Conservation (phyloP, 768 basidiomycete genomes). For the Pleurotus ostreatus region DNA sequence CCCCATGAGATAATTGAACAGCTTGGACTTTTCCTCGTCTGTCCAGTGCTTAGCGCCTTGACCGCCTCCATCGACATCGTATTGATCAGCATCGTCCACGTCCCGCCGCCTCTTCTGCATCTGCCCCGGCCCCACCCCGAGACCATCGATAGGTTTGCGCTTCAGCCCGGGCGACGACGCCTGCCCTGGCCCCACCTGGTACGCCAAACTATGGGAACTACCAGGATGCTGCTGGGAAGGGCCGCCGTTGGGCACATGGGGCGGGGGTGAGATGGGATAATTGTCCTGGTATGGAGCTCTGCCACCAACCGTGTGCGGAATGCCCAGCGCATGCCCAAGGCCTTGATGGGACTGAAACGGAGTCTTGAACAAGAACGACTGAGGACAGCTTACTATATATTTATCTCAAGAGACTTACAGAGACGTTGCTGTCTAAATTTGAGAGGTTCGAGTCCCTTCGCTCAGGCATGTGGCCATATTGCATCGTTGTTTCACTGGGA, state of each 20-base stretch:
- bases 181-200: slow-evolving; percentile 18
- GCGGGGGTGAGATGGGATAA: slow-evolving; percentile 36
- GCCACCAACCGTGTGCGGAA: slow-evolving; percentile 36
- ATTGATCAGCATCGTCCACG: slow-evolving; percentile 34
- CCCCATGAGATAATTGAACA: slow-evolving; percentile 80
- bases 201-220: slow-evolving; percentile 1
- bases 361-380: slow-evolving; percentile 31
- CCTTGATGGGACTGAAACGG: slow-evolving; percentile 55
- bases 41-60: slow-evolving; percentile 83
- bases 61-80: slow-evolving; percentile 42
- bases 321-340: slow-evolving; percentile 57
- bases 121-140: slow-evolving; percentile 26
- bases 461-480: slow-evolving; percentile 57
- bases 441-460: slow-evolving; percentile 52
- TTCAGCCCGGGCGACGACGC: slow-evolving; percentile 35
- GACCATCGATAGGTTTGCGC: slow-evolving; percentile 47
- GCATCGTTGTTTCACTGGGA: slow-evolving; percentile 54
- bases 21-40: slow-evolving; percentile 74
- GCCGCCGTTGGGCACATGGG: slow-evolving; percentile 29
- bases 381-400: slow-evolving; percentile 22
- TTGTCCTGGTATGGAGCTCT: slow-evolving; percentile 24
- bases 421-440: slow-evolving; percentile 53
- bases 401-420: slow-evolving; percentile 39
- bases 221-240: slow-evolving; percentile 10
- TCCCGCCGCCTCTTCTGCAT: slow-evolving; percentile 46